These are phyloP conservation scores for Puccinia polysora DNA, from an alignment of 1,284 basidiomycete genomes.

Conservation along the genomic window DNA sequence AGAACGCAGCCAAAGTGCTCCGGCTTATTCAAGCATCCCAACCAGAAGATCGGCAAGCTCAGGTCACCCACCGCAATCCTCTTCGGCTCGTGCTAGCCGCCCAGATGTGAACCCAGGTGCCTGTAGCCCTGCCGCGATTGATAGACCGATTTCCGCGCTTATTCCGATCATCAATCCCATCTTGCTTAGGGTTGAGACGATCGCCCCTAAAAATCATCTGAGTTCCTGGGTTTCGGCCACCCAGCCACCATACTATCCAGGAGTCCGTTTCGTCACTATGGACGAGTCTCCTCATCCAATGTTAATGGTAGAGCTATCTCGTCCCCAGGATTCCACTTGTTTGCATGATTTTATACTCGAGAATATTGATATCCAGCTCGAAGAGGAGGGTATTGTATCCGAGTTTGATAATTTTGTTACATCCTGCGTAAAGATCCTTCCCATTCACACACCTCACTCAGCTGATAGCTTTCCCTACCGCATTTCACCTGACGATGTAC, in stretches of 20 bases:
- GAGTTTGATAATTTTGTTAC: conserved; percentile 19
- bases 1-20: conserved; percentile 10
- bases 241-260: neutral
- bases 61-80: neutral
- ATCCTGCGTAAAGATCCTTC: neutral
- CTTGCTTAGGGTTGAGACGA: conserved; percentile 1
- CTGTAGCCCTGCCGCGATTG: neutral
- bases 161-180: conserved; percentile 10
- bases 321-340: no score
- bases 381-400: conserved; percentile 3
- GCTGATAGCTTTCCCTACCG: conserved; percentile 14
- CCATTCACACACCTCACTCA: neutral
- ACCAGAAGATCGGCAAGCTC: conserved; percentile 3
- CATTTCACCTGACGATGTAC: neutral
- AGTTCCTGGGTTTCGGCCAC: neutral
- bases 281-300: conserved; percentile 15
- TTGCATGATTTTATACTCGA: neutral
- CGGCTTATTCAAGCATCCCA: neutral
- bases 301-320: no score
- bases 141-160: neutral
- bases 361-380: conserved; percentile 8
- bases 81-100: neutral
- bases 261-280: conserved; percentile 6
- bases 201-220: conserved; percentile 5
- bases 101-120: neutral